Evolutionary conservation across 108 stramenopile species (phyloP).

Genomic region (Conticribra guillardii): DNA sequence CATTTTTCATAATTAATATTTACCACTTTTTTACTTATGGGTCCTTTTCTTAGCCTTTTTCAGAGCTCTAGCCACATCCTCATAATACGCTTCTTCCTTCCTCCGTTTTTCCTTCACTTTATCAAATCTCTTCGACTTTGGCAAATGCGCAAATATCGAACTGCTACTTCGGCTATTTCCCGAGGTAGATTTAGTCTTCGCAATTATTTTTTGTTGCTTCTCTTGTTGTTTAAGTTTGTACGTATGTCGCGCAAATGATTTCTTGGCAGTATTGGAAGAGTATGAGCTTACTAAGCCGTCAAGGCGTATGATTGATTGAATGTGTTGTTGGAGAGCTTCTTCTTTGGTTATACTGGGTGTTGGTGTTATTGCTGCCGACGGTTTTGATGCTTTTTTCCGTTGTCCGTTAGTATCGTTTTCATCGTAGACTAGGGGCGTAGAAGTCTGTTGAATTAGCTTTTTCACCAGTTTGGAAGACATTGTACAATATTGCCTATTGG

Average conservation of each 20-base stretch:
- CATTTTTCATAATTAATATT: too few species aligned
- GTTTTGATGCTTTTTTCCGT: neutral
- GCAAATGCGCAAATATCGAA: constrained; percentile 14
- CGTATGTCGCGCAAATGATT: constrained; percentile 20
- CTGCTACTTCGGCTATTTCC: constrained; percentile 30
- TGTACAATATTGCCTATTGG: too few species aligned
- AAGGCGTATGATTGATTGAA: constrained; percentile 27
- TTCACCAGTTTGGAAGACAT: constrained; percentile 48
- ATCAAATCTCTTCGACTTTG: constrained; percentile 14
- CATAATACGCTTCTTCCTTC: constrained; percentile 26
- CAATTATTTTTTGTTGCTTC: neutral
- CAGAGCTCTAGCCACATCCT: constrained; percentile 25
- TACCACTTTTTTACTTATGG: too few species aligned
- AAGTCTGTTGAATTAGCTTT: constrained; percentile 38
- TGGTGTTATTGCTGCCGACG: neutral
- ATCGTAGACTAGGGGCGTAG: neutral
- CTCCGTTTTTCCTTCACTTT: constrained; percentile 20
- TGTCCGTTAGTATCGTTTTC: neutral
- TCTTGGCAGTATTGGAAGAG: constrained; percentile 17
- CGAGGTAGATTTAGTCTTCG: neutral
- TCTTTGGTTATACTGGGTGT: constrained; percentile 5
- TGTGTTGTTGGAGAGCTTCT: constrained; percentile 22
- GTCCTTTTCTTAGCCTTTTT: constrained; percentile 18
- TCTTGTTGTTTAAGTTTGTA: constrained; percentile 10
- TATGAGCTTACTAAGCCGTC: constrained; percentile 17